phyloP scores from a whole-genome alignment of 2,329 filamentous ascomycete species.

The Stenocarpella maydis region DNA sequence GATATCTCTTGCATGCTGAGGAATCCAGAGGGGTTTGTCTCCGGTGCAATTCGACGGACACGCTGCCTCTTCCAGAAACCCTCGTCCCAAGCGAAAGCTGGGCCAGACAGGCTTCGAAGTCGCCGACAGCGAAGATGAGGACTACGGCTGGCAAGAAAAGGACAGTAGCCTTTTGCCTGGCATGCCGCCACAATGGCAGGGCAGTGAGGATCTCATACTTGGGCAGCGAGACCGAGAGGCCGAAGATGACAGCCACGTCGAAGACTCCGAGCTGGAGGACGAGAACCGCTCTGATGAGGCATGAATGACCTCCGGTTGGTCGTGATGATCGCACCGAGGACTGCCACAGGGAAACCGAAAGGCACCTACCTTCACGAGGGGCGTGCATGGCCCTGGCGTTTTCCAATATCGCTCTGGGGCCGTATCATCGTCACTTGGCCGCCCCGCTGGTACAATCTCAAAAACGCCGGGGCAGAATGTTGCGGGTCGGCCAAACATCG shows the following conservation, averaged over 20 bases:
- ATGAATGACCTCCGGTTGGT: conserved; percentile 25
- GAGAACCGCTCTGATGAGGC: conserved; percentile 36
- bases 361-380: not conserved
- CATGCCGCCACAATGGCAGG: conserved; percentile 73
- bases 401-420: not conserved
- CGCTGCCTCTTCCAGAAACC: conserved; percentile 44
- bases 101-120: conserved; percentile 67
- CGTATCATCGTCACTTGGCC: conserved; percentile 11
- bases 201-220: conserved; percentile 69
- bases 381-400: not conserved
- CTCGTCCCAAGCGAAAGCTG: conserved; percentile 70
- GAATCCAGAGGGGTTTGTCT: conserved; percentile 53
- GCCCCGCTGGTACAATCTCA: conserved; percentile 25
- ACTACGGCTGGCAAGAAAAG: conserved; percentile 76
- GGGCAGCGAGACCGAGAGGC: conserved; percentile 43
- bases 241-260: conserved; percentile 52
- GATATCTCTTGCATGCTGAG: conserved; percentile 25
- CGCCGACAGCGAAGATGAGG: conserved; percentile 70
- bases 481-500: conserved; percentile 34
- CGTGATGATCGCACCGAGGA: conserved; percentile 3
- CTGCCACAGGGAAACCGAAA: not conserved
- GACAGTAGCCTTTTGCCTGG: conserved; percentile 68
- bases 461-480: conserved; percentile 27
- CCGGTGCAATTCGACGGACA: conserved; percentile 51
- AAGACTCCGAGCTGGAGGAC: conserved; percentile 43